Evolutionary conservation across 2,329 filamentous ascomycete genomes (phyloP).

Genomic region (Moelleriella libera): DNA sequence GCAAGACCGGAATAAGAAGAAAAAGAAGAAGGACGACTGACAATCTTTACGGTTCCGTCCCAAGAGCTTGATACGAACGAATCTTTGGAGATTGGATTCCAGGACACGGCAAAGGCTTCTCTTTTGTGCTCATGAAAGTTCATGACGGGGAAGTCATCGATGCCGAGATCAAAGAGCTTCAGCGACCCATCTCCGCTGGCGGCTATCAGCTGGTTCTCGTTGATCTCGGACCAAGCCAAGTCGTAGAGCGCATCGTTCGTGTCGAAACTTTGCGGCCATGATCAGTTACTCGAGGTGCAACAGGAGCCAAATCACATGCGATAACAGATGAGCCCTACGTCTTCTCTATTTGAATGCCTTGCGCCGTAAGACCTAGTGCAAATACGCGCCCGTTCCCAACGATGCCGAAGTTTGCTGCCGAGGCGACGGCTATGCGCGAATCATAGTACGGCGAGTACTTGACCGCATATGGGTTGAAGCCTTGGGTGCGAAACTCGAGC

Average conservation of each 20-base stretch:
- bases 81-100: slow-evolving; percentile 85
- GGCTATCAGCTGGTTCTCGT: slow-evolving; percentile 85
- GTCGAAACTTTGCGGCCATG: slow-evolving; percentile 53
- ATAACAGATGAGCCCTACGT: slow-evolving; percentile 34
- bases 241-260: slow-evolving; percentile 97
- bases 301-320: background rate
- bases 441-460: slow-evolving; percentile 99
- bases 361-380: slow-evolving; percentile 66
- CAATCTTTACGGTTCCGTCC: slow-evolving; percentile 91
- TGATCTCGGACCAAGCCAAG: slow-evolving; percentile 85
- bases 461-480: slow-evolving; percentile 91
- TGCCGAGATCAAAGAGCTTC: slow-evolving; percentile 79
- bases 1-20: background rate
- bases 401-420: slow-evolving; percentile 90
- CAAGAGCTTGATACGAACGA: slow-evolving; percentile 84
- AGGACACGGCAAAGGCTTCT: slow-evolving; percentile 84
- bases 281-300: background rate
- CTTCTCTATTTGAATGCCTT: slow-evolving; percentile 75
- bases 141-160: slow-evolving; percentile 75
- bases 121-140: slow-evolving; percentile 88
- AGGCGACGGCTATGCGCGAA: slow-evolving; percentile 77
- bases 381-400: slow-evolving; percentile 91
- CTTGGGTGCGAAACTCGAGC: slow-evolving; percentile 87
- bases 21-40: slow-evolving; percentile 17
- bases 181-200: slow-evolving; percentile 88